Percentiles rank a stretch among this genome's conserved stretches.
Evolutionary conservation across 2,329 filamentous ascomycete species (phyloP).

Genomic region (Colletotrichum chrysophilum): DNA sequence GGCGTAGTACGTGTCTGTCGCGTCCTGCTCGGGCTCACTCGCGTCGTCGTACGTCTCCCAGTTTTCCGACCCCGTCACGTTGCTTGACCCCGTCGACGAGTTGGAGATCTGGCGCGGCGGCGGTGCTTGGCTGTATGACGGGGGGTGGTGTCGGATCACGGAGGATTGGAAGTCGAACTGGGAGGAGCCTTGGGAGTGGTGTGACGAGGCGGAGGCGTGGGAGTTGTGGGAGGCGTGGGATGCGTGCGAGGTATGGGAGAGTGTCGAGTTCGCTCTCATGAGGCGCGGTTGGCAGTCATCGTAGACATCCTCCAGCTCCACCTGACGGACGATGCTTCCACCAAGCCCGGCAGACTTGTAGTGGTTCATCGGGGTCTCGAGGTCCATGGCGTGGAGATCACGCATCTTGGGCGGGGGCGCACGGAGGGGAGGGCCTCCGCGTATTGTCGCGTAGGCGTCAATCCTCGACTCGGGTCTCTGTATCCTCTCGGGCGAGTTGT

Average conservation of each 20-base stretch:
- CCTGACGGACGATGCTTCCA: constrained; percentile 62
- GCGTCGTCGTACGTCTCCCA: constrained; percentile 96
- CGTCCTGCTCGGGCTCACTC: constrained; percentile 77
- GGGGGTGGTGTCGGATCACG: constrained; percentile 45
- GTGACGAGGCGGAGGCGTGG: constrained; percentile 33
- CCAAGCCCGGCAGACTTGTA: constrained; percentile 54
- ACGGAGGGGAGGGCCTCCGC: constrained; percentile 61
- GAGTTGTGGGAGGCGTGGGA: constrained; percentile 34
- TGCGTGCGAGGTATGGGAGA: constrained; percentile 36
- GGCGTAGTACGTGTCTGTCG: constrained; percentile 79
- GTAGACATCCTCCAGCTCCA: constrained; percentile 85
- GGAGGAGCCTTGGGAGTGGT: constrained; percentile 30
- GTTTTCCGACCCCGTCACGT: constrained; percentile 86
- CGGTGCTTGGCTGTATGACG: constrained; percentile 45
- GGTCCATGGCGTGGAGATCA: constrained; percentile 65
- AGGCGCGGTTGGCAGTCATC: constrained; percentile 54
- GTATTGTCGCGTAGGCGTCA: constrained; percentile 43
- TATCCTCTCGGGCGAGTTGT: constrained; percentile 81
- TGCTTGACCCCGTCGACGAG: constrained; percentile 78
- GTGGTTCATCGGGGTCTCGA: constrained; percentile 54
- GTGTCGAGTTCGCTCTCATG: constrained; percentile 45
- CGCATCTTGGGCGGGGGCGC: constrained; percentile 93
- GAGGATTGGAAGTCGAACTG: constrained; percentile 44
- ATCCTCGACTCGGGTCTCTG: constrained; percentile 45
- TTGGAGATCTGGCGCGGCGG: constrained; percentile 72